These are phyloP conservation scores for Sedum album DNA, from an alignment of 164 flowering plant species.

Conservation along the genomic window DNA sequence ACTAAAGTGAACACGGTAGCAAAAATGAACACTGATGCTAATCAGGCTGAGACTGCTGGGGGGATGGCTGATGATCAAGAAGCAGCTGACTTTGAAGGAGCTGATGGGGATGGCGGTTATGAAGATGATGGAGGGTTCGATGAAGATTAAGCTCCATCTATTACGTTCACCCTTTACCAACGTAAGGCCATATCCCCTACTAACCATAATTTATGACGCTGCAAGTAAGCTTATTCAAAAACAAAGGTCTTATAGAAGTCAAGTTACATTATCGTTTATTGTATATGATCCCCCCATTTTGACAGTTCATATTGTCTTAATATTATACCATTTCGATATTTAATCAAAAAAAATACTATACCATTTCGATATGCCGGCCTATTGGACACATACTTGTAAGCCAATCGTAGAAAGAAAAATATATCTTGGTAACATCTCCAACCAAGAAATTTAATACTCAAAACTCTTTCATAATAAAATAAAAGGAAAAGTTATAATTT, in stretches of 20 bases:
- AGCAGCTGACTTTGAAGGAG: not conserved
- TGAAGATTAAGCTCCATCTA: not conserved
- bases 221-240: too few species aligned
- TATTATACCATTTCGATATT: too few species aligned
- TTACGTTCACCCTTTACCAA: not conserved
- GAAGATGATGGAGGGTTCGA: not conserved
- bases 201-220: not conserved
- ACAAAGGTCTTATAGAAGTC: not conserved
- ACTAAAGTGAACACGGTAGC: not conserved
- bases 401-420: not conserved
- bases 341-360: too few species aligned
- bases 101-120: not conserved
- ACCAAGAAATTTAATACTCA: too few species aligned
- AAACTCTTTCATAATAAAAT: too few species aligned
- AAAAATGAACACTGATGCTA: not conserved
- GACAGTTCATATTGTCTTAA: not conserved
- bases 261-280: not conserved
- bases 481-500: too few species aligned
- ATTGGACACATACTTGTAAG: not conserved
- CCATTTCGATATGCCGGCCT: not conserved
- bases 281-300: not conserved
- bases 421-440: too few species aligned
- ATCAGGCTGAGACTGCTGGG: not conserved
- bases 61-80: not conserved
- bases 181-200: not conserved